These are phyloP conservation scores for Lepidium sativum DNA, from an alignment of 345 rosid genomes.

Conservation along the genomic window DNA sequence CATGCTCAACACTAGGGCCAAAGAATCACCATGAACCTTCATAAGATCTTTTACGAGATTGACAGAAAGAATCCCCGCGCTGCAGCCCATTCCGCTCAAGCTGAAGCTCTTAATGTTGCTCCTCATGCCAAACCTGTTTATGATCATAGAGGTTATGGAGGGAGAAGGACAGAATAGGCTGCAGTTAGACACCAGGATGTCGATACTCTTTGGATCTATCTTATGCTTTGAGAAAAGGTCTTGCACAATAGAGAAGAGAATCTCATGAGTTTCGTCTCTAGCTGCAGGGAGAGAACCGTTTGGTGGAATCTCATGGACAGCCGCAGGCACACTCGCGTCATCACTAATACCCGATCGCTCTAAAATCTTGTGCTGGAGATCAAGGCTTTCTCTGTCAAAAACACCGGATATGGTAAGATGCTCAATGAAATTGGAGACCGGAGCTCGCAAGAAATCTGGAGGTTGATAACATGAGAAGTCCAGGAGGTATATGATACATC, in stretches of 20 bases:
- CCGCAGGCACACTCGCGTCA: conserved; percentile 37
- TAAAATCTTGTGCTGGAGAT: conserved; percentile 38
- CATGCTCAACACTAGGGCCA: conserved; percentile 48
- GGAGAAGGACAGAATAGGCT: conserved; percentile 69
- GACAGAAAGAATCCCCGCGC: conserved; percentile 48
- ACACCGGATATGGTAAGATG: conserved; percentile 13
- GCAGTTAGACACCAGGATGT: conserved; percentile 60
- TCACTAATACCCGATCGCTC: conserved; percentile 56
- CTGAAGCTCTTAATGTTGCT: conserved; percentile 46
- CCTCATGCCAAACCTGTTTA: conserved; percentile 42
- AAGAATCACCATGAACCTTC: conserved; percentile 37
- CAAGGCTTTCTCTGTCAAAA: conserved; percentile 29
- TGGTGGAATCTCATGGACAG: conserved; percentile 39
- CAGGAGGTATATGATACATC: conserved; percentile 40
- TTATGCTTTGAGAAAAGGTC: conserved; percentile 44
- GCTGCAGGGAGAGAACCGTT: conserved; percentile 18
- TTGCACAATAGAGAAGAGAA: conserved; percentile 37
- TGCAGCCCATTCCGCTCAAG: conserved; percentile 60
- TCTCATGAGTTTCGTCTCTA: conserved; percentile 37
- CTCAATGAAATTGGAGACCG: conserved; percentile 33
- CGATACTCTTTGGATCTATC: conserved; percentile 43
- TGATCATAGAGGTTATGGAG: conserved; percentile 43
- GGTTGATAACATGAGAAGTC: conserved; percentile 53
- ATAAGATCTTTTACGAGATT: conserved; percentile 47
- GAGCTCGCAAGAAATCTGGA: conserved; percentile 32